Evolutionary conservation across 1,139 yeast genomes (phyloP).

Genomic region (Candida frijolesensis): DNA sequence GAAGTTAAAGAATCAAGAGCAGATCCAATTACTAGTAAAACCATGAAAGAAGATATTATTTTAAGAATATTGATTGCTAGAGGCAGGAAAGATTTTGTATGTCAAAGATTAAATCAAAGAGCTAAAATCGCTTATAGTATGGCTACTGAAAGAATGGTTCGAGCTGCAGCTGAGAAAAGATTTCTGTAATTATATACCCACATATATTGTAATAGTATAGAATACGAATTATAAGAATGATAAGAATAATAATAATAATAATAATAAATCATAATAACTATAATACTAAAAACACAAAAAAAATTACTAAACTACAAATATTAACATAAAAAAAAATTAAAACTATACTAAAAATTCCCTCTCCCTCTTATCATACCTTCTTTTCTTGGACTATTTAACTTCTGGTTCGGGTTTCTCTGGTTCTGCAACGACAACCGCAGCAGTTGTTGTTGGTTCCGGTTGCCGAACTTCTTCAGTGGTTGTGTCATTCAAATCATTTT

Average conservation of each 20-base stretch:
- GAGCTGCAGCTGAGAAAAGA: constrained; percentile 48
- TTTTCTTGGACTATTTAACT: not conserved
- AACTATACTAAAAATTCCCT: too few relatives aligned
- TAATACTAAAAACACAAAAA: not conserved
- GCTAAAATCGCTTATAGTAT: constrained; percentile 64
- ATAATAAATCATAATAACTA: constrained; percentile 3
- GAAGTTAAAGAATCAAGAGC: constrained; percentile 55
- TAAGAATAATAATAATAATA: constrained; percentile 4
- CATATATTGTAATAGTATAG: constrained; percentile 5
- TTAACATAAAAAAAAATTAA: constrained; percentile 13
- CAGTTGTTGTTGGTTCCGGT: constrained; percentile 1
- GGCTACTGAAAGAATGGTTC: constrained; percentile 58
- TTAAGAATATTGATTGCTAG: constrained; percentile 57
- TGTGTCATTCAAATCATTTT: constrained; percentile 47
- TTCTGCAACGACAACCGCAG: too few relatives aligned
- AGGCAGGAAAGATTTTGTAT: constrained; percentile 48
- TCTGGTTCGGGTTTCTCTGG: too few relatives aligned
- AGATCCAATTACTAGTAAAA: constrained; percentile 58
- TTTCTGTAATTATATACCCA: constrained; percentile 16
- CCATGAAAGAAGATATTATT: constrained; percentile 65
- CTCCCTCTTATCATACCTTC: not conserved
- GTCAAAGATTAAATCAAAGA: constrained; percentile 60
- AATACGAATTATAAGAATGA: not conserved
- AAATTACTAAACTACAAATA: not conserved
- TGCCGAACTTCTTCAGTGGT: constrained; percentile 39